Percentiles rank a stretch among this genome's conserved stretches.
phyloP scores from a whole-genome alignment of 805 yeast species.

The Candida broadrunensis region DNA sequence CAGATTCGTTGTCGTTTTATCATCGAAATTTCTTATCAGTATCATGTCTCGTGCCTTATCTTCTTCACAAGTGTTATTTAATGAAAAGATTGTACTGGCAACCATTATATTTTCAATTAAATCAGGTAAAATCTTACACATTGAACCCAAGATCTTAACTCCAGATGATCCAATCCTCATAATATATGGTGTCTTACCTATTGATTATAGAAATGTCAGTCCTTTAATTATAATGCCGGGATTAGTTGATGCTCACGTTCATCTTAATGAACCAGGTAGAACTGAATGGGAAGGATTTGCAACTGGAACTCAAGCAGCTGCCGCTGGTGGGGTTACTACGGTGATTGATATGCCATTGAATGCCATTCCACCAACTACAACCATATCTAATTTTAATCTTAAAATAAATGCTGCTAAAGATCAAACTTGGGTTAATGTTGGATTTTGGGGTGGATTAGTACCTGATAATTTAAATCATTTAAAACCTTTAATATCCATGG shows the following conservation, averaged over 20 bases:
- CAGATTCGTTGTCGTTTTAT: too few relatives aligned
- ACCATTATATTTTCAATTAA: conserved; percentile 58
- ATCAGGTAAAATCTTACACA: conserved; percentile 52
- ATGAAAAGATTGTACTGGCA: conserved; percentile 49
- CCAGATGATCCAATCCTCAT: conserved; percentile 38
- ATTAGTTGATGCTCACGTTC: conserved; percentile 90
- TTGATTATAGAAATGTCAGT: conserved; percentile 50
- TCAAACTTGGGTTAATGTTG: conserved; percentile 90
- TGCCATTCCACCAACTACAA: conserved; percentile 95
- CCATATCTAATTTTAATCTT: conserved; percentile 66
- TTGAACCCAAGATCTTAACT: conserved; percentile 34
- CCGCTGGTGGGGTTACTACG: conserved; percentile 94
- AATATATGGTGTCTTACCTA: conserved; percentile 40
- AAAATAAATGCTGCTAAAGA: conserved; percentile 77
- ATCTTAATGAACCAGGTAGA: conserved; percentile 94
- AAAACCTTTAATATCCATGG: conserved; percentile 73
- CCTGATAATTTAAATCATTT: conserved; percentile 73
- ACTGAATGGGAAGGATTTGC: conserved; percentile 98
- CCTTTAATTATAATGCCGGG: conserved; percentile 81
- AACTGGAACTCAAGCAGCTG: conserved; percentile 94
- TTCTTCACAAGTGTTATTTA: conserved; percentile 55
- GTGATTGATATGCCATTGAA: conserved; percentile 95
- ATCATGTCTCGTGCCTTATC: conserved; percentile 67
- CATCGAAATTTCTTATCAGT: too few relatives aligned
- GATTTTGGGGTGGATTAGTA: conserved; percentile 94